Evolutionary conservation across 73 alveolate genomes (phyloP), one percentile per base, ranked within the genome.

Genomic region (Paramecium biaurelia): DNA sequence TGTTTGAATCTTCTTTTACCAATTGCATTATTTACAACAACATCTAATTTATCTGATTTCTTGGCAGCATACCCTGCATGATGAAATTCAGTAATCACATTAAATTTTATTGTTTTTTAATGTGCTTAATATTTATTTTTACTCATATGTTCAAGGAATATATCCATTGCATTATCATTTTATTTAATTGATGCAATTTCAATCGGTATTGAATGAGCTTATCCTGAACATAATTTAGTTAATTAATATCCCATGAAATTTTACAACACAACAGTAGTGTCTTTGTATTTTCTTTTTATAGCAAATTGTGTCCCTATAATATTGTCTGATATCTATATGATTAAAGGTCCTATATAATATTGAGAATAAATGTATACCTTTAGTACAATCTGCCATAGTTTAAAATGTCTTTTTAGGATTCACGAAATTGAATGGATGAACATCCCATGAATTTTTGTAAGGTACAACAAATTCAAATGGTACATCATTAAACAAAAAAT

Each of bases 361-460:
- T 34, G 14, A 0, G 7, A 38, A 8, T 6, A 7, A 20, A 24
- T 30, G 74, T 10, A 98, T 97, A 14, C 99, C 99, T 92, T 93
- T 95, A 4, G 92, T 95, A 41, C 98, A 92, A 79, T 96, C 98
- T 57, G 99, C 99, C 20, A 98, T 85, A 7, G 93, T 89, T 57
- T 89, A 93, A 82, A 96, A 98, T 74, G 96, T 72, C 14, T 86
- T 86, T 26, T 59, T 41, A 9, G 93, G 93, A 74, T 95, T 94
- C 7, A 97, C 92, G 14, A 98, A 95, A 74, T 95, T 95, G 68
- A 97, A 90, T 56, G 97, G 96, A 90, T 98, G 99, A 0, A 98
- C 97, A 92, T 97, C 98, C 99, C 99, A 98, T 24, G 95, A 89
- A 76, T 95, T 96, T 26, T 95, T 93, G 43, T 89, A 95, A 47